Conservation (phyloP, 495 filamentous ascomycete genomes). For the Aspergillus steynii region DNA sequence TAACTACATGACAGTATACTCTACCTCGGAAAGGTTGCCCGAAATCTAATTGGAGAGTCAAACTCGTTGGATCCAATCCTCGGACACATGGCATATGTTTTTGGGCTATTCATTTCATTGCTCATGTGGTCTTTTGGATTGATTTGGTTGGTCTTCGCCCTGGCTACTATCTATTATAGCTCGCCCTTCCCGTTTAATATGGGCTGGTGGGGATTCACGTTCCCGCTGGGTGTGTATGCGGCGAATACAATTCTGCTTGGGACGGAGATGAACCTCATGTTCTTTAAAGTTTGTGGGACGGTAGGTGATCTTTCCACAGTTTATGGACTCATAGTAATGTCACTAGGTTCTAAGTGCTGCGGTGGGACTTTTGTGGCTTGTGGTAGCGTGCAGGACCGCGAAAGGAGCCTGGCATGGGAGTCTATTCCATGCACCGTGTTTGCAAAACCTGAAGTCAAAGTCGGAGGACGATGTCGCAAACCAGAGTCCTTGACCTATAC, state of each 20-base stretch:
- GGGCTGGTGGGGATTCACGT: conserved; percentile 65
- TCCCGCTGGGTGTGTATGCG: conserved; percentile 57
- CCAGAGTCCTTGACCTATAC: not conserved
- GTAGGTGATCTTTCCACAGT: conserved; percentile 22
- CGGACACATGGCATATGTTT: conserved; percentile 41
- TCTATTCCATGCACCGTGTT: conserved; percentile 51
- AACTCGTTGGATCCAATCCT: conserved; percentile 27
- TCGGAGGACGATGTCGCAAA: conserved; percentile 14
- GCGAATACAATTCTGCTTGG: conserved; percentile 48
- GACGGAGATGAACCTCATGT: conserved; percentile 43
- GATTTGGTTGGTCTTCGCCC: conserved; percentile 50
- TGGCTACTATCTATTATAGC: conserved; percentile 37
- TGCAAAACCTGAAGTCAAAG: conserved; percentile 37
- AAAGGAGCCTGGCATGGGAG: conserved; percentile 39
- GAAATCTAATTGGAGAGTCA: conserved; percentile 27
- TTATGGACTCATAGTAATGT: not conserved
- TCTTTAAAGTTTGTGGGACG: conserved; percentile 53
- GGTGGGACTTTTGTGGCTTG: conserved; percentile 45
- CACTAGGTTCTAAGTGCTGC: conserved; percentile 36
- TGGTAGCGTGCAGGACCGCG: conserved; percentile 41
- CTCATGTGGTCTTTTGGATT: conserved; percentile 52
- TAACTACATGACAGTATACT: conserved; percentile 27
- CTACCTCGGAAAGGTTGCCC: conserved; percentile 44
- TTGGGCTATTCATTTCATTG: conserved; percentile 42
- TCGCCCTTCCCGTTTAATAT: conserved; percentile 59